A percentile compares a stretch with the other conserved stretches of the same genome.
These are phyloP conservation scores for Terfezia boudieri DNA, from an alignment of 495 filamentous ascomycete species.

Conservation along the genomic window DNA sequence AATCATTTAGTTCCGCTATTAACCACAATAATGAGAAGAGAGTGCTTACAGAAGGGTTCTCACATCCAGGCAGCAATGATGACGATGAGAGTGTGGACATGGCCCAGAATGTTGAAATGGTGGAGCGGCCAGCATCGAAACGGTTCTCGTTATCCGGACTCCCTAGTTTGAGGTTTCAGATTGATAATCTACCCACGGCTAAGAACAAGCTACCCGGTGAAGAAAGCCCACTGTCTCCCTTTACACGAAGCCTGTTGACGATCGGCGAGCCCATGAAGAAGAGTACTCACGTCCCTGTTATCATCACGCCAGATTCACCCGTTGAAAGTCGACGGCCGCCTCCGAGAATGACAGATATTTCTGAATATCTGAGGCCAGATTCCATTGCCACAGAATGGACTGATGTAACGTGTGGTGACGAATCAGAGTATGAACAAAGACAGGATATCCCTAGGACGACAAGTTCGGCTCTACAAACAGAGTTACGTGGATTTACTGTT, in stretches of 20 bases:
- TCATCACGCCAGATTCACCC: slow-evolving; percentile 13
- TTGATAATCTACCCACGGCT: not conserved
- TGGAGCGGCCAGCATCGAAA: not conserved
- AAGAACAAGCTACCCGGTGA: not conserved
- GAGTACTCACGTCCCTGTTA: slow-evolving; percentile 11
- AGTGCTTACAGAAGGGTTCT: not conserved
- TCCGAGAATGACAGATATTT: slow-evolving; percentile 9
- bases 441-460: not conserved
- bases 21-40: not conserved
- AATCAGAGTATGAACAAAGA: not conserved
- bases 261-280: slow-evolving; percentile 4
- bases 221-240: slow-evolving; percentile 9
- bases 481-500: not conserved
- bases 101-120: not conserved
- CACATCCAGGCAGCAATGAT: not conserved
- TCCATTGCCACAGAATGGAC: slow-evolving; percentile 11
- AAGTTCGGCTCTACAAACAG: not conserved
- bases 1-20: not conserved
- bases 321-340: not conserved
- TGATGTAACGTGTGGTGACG: not conserved
- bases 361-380: slow-evolving; percentile 11
- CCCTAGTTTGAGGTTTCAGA: not conserved
- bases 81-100: not conserved
- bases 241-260: slow-evolving; percentile 9
- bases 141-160: not conserved